A percentile compares a stretch with the other conserved stretches of the same genome.
These are phyloP conservation scores for Melaleuca alternifolia DNA, from an alignment of 345 rosid species.

Conservation along the genomic window DNA sequence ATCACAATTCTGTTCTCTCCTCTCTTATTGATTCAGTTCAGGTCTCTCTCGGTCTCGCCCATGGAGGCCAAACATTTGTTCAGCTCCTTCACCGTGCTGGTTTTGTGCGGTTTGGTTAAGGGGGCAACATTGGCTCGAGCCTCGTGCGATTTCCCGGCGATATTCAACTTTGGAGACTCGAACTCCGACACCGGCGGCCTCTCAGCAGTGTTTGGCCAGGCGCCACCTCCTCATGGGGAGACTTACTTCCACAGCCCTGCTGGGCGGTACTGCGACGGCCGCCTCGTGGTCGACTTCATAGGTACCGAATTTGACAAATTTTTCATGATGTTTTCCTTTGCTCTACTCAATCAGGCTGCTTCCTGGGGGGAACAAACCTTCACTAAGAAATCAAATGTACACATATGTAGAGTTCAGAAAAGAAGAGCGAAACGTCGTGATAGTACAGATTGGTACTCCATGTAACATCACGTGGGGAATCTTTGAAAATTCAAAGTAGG, in stretches of 20 bases:
- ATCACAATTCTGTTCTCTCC: background rate
- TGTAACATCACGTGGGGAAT: background rate
- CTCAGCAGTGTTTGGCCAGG: conserved; percentile 78
- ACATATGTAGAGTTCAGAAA: background rate
- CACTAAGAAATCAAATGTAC: background rate
- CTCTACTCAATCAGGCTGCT: background rate
- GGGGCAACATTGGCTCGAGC: background rate
- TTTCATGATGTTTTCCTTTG: background rate
- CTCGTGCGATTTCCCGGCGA: conserved; percentile 51
- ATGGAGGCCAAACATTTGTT: conserved; percentile 5
- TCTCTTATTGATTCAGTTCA: background rate
- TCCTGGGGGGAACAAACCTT: background rate
- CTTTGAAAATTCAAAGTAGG: background rate
- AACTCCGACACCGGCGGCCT: conserved; percentile 92
- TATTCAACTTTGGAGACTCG: conserved; percentile 90
- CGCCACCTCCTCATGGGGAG: conserved; percentile 56
- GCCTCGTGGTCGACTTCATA: conserved; percentile 73
- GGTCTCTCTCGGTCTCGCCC: background rate
- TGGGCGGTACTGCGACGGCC: conserved; percentile 85
- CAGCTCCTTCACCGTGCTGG: background rate
- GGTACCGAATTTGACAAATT: conserved; percentile 20
- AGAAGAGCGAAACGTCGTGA: background rate
- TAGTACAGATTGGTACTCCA: background rate
- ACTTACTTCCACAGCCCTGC: conserved; percentile 65
- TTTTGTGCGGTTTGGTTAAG: background rate